Evolutionary conservation across 2,329 filamentous ascomycete species (phyloP).

Genomic region (Aspergillus latus): DNA sequence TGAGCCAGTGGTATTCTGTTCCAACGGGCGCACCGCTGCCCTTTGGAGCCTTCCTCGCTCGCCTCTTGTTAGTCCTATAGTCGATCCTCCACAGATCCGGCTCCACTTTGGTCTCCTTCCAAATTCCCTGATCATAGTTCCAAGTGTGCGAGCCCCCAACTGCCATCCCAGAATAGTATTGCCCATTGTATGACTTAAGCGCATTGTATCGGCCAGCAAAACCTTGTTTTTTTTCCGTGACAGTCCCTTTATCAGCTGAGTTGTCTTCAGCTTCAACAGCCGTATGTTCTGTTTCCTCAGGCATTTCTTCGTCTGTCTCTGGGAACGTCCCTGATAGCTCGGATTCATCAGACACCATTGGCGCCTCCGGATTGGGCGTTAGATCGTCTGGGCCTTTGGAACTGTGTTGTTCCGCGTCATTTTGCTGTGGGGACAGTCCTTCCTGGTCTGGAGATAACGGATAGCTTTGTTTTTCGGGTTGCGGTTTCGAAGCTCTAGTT

Average conservation of each 20-base stretch:
- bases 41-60: constrained; percentile 32
- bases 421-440: neutral
- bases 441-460: neutral
- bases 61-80: constrained; percentile 33
- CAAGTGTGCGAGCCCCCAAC: constrained; percentile 40
- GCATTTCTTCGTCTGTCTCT: constrained; percentile 27
- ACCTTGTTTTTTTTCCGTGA: neutral
- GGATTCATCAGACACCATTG: neutral
- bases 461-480: neutral
- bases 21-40: constrained; percentile 38
- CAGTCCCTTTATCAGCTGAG: neutral
- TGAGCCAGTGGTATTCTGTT: constrained; percentile 38
- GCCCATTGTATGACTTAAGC: constrained; percentile 35
- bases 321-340: neutral
- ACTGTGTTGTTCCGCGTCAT: neutral
- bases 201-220: constrained; percentile 28
- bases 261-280: neutral
- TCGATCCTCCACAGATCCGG: constrained; percentile 39
- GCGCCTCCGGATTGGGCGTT: neutral
- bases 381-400: neutral
- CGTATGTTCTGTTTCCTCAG: constrained; percentile 18
- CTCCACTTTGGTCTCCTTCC: constrained; percentile 39
- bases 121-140: constrained; percentile 38
- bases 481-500: neutral
- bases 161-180: constrained; percentile 39